phyloP scores from a whole-genome alignment of 768 basidiomycete species.

The Agrocybe praecox region DNA sequence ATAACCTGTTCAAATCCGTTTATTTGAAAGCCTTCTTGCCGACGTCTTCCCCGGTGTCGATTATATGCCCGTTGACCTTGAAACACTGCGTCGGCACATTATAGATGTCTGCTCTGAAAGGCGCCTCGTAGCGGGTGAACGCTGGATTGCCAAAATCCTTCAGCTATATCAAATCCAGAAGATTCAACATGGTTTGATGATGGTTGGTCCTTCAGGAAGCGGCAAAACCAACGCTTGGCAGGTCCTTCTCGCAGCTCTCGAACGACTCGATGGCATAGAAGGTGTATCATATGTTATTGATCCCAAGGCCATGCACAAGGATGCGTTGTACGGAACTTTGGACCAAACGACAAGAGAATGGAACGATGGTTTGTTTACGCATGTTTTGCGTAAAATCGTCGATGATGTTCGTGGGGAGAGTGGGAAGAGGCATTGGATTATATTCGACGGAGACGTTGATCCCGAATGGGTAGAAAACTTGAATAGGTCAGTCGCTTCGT shows the following conservation, averaged over 20 bases:
- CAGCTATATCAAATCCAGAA: conserved; percentile 99
- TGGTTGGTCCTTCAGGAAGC: conserved; percentile 97
- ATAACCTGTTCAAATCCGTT: conserved; percentile 4
- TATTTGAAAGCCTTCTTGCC: conserved; percentile 69
- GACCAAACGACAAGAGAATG: conserved; percentile 98
- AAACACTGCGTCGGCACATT: conserved; percentile 84
- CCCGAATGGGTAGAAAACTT: conserved; percentile 99
- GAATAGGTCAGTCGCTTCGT: conserved; percentile 73
- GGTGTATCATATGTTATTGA: conserved; percentile 97
- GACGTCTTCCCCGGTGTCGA: conserved; percentile 98
- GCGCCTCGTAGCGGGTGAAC: conserved; percentile 82
- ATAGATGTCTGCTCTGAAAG: conserved; percentile 84
- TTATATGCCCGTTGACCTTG: conserved; percentile 87
- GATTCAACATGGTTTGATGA: conserved; percentile 99
- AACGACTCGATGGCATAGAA: conserved; percentile 89
- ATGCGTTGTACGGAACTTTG: conserved; percentile 94
- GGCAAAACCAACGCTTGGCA: conserved; percentile 99
- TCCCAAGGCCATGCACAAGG: conserved; percentile 99
- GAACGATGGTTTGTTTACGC: conserved; percentile 99
- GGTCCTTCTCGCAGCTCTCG: conserved; percentile 87
- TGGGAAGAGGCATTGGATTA: conserved; percentile 96
- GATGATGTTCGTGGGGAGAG: conserved; percentile 99
- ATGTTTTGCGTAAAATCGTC: conserved; percentile 95
- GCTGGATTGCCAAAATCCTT: conserved; percentile 94
- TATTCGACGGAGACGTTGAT: conserved; percentile 99